phyloP scores from a whole-genome alignment of 805 yeast species.

The Teunomyces kruisii region DNA sequence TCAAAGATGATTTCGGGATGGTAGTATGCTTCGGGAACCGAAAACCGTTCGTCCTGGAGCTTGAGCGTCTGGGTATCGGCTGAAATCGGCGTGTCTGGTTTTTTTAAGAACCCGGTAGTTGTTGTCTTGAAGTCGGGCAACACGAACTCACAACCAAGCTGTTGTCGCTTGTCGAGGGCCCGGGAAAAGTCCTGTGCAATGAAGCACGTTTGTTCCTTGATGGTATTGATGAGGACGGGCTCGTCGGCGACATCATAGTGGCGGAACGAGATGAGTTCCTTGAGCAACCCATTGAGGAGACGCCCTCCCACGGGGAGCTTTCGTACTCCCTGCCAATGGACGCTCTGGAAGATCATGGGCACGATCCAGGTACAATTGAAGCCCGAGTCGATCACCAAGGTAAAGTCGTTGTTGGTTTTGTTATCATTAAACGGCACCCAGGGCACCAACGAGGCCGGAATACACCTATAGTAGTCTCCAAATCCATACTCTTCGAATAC shows the following conservation, averaged over 20 bases:
- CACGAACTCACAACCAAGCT: conserved; percentile 62
- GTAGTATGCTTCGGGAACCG: conserved; percentile 82
- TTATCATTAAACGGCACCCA: conserved; percentile 39
- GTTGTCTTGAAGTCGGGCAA: conserved; percentile 87
- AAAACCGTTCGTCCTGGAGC: conserved; percentile 81
- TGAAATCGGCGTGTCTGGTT: conserved; percentile 23
- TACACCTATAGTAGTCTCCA: conserved; percentile 63
- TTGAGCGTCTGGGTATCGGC: conserved; percentile 61
- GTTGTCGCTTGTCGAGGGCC: conserved; percentile 40
- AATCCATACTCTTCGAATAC: conserved; percentile 93
- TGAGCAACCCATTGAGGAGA: conserved; percentile 73
- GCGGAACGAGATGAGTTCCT: conserved; percentile 84
- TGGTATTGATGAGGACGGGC: conserved; percentile 75
- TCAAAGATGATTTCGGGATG: conserved; percentile 70
- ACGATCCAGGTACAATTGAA: conserved; percentile 83
- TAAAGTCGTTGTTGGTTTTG: conserved; percentile 51
- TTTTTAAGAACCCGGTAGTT: conserved; percentile 64
- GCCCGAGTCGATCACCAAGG: conserved; percentile 84
- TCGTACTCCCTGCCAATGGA: conserved; percentile 72
- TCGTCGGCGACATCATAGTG: conserved; percentile 95
- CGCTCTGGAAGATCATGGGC: conserved; percentile 78
- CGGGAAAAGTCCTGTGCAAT: conserved; percentile 59
- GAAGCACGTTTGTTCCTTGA: conserved; percentile 77
- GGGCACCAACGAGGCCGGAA: conserved; percentile 60
- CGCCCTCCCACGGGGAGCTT: conserved; percentile 87